Evolutionary conservation across 2,329 filamentous ascomycete genomes (phyloP).

Genomic region (Botrytis aclada): DNA sequence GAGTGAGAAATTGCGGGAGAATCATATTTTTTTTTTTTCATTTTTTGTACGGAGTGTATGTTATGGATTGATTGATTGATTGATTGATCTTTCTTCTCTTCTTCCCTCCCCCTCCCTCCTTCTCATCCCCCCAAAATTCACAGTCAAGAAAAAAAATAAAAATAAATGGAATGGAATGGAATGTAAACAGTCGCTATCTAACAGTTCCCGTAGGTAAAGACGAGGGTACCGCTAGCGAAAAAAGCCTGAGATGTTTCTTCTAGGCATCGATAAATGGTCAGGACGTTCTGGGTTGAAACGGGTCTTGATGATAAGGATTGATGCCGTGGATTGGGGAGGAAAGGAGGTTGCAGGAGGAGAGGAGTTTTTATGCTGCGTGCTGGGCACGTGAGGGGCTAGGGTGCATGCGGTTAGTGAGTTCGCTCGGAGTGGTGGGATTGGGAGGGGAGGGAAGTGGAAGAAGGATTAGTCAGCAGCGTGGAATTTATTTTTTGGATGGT

Average conservation of each 20-base stretch:
- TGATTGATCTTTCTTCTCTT: too few relatives aligned
- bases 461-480: neutral
- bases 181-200: slow-evolving; percentile 97
- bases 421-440: neutral
- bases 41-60: too few relatives aligned
- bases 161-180: slow-evolving; percentile 5
- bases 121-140: too few relatives aligned
- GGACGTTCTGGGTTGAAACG: slow-evolving; percentile 67
- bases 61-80: too few relatives aligned
- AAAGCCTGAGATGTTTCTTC: slow-evolving; percentile 78
- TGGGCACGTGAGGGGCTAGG: neutral
- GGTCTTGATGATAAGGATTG: slow-evolving; percentile 94
- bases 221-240: slow-evolving; percentile 97
- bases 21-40: too few relatives aligned
- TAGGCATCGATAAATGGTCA: slow-evolving; percentile 94
- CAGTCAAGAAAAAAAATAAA: neutral
- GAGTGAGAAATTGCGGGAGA: too few relatives aligned
- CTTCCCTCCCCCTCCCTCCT: too few relatives aligned
- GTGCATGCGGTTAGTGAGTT: neutral
- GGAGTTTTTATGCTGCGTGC: neutral
- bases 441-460: neutral
- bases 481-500: slow-evolving; percentile 7
- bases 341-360: slow-evolving; percentile 11
- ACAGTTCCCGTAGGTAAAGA: slow-evolving; percentile 69
- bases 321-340: slow-evolving; percentile 56